These are phyloP conservation scores for Lenzites betulinus DNA, from an alignment of 768 basidiomycete genomes.

Conservation along the genomic window DNA sequence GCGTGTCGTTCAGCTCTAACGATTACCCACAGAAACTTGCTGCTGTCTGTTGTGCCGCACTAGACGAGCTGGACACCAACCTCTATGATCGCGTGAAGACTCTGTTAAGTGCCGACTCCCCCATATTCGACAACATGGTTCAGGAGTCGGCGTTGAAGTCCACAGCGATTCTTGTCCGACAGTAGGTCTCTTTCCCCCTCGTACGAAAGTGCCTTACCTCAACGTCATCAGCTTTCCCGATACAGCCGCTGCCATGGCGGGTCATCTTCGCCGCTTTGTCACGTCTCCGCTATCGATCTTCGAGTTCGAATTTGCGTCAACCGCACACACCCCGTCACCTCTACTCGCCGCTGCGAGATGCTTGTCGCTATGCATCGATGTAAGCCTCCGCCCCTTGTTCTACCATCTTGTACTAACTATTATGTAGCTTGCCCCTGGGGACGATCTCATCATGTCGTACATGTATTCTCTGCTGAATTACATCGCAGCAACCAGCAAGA, in stretches of 20 bases:
- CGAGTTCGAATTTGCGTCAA: constrained; percentile 78
- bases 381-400: constrained; percentile 32
- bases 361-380: constrained; percentile 86
- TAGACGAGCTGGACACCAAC: constrained; percentile 65
- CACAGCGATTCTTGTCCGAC: constrained; percentile 80
- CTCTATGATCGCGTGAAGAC: constrained; percentile 70
- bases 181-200: constrained; percentile 45
- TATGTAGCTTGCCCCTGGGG: constrained; percentile 74
- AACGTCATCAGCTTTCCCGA: constrained; percentile 66
- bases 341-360: constrained; percentile 87
- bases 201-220: not conserved
- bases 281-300: constrained; percentile 87
- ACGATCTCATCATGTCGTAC: constrained; percentile 90
- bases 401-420: not conserved
- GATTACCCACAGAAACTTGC: constrained; percentile 69
- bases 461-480: constrained; percentile 97
- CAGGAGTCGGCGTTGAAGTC: constrained; percentile 91
- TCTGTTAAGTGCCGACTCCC: constrained; percentile 78
- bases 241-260: constrained; percentile 71
- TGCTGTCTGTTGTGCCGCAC: constrained; percentile 75
- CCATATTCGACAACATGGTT: constrained; percentile 79
- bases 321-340: constrained; percentile 74
- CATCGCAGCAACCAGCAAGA: constrained; percentile 82
- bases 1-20: not conserved
- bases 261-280: constrained; percentile 83